phyloP scores from a whole-genome alignment of 2,329 filamentous ascomycete species.

The Zymoseptoria ardabiliae region DNA sequence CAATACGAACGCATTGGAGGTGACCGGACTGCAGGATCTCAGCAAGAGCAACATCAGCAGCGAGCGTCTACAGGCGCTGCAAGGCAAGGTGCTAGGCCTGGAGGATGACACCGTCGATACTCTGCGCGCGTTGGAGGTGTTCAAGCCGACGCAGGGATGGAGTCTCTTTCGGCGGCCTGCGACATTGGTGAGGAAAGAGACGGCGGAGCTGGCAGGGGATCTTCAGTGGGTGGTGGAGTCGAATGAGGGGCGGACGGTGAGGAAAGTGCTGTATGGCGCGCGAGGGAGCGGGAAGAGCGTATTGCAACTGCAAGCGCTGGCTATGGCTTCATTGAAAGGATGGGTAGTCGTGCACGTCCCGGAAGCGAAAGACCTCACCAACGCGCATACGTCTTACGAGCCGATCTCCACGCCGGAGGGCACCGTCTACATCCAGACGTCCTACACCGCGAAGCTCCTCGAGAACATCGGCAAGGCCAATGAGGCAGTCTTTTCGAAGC shows the following conservation, averaged over 20 bases:
- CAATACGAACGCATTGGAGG: slow-evolving; percentile 84
- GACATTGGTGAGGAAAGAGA: slow-evolving; percentile 69
- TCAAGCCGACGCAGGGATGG: slow-evolving; percentile 88
- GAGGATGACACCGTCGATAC: slow-evolving; percentile 66
- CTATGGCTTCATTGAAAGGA: slow-evolving; percentile 70
- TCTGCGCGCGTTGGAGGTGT: slow-evolving; percentile 76
- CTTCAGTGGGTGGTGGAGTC: slow-evolving; percentile 27
- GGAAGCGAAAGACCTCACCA: slow-evolving; percentile 80
- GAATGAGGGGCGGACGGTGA: slow-evolving; percentile 28
- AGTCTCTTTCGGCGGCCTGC: slow-evolving; percentile 75
- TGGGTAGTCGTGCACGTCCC: slow-evolving; percentile 89
- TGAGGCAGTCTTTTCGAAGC: slow-evolving; percentile 50
- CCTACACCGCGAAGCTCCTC: slow-evolving; percentile 68
- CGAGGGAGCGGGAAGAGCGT: slow-evolving; percentile 80
- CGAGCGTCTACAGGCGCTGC: slow-evolving; percentile 40
- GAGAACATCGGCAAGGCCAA: slow-evolving; percentile 68
- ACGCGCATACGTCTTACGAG: slow-evolving; percentile 72
- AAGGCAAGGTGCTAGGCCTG: slow-evolving; percentile 63
- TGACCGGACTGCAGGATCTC: slow-evolving; percentile 60
- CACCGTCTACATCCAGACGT: slow-evolving; percentile 65
- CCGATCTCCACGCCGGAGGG: slow-evolving; percentile 50
- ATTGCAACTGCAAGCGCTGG: slow-evolving; percentile 73
- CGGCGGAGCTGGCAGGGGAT: slow-evolving; percentile 56
- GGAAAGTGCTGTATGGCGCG: slow-evolving; percentile 65
- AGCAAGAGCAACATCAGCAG: slow-evolving; percentile 8